These are phyloP conservation scores for Amanita thiersii DNA, from an alignment of 768 basidiomycete species.

Conservation along the genomic window DNA sequence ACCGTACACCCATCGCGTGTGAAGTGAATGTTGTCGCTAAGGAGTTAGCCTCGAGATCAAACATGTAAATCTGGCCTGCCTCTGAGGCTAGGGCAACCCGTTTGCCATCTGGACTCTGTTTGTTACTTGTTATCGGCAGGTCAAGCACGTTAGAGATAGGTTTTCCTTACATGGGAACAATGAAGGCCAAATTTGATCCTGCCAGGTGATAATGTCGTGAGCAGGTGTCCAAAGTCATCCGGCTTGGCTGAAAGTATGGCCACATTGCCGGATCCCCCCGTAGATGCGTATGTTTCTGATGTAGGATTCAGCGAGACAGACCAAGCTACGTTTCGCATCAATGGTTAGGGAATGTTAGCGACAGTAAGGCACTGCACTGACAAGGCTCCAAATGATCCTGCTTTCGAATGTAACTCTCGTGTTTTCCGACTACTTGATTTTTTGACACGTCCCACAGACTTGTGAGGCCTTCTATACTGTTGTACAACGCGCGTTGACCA, in stretches of 20 bases:
- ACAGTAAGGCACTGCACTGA: slow-evolving; percentile 27
- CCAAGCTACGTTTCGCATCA: slow-evolving; percentile 54
- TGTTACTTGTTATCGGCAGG: slow-evolving; percentile 3
- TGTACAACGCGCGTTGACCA: slow-evolving; percentile 63
- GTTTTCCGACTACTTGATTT: slow-evolving; percentile 51
- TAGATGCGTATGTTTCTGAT: slow-evolving; percentile 66
- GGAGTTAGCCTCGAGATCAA: slow-evolving; percentile 65
- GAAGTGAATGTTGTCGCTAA: slow-evolving; percentile 70
- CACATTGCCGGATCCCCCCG: slow-evolving; percentile 65
- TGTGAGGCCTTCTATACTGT: slow-evolving; percentile 81
- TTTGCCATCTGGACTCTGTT: slow-evolving; percentile 82
- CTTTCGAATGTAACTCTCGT: slow-evolving; percentile 68
- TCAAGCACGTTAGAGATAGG: slow-evolving; percentile 2
- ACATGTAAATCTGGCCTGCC: slow-evolving; percentile 81
- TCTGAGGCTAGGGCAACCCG: slow-evolving; percentile 78
- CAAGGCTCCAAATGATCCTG: slow-evolving; percentile 58
- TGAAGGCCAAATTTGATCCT: slow-evolving; percentile 73
- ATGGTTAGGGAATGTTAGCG: background rate
- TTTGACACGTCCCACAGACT: slow-evolving; percentile 62
- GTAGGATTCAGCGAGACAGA: slow-evolving; percentile 75
- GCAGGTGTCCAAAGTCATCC: slow-evolving; percentile 59
- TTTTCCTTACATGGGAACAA: slow-evolving; percentile 53
- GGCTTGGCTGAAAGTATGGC: slow-evolving; percentile 62
- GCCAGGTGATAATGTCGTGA: slow-evolving; percentile 53
- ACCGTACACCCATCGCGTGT: slow-evolving; percentile 86